Percentiles rank a stretch among this genome's conserved stretches.
Conservation (phyloP, 768 basidiomycete species). For the Gelatoporia subvermispora region DNA sequence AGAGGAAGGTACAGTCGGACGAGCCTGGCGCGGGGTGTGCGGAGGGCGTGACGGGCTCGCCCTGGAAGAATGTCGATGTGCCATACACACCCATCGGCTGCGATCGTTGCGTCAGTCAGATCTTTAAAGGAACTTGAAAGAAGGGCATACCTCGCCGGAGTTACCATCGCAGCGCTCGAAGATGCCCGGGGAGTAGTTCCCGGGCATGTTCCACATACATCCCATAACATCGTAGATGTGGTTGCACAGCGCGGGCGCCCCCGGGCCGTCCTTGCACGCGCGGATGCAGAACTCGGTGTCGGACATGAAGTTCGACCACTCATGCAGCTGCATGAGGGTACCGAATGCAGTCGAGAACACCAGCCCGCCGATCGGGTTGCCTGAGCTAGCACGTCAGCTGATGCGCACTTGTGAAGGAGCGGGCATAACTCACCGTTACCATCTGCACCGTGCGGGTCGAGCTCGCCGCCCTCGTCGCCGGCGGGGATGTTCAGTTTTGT, state of each 20-base stretch:
- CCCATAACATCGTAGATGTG: conserved; percentile 56
- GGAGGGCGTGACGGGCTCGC: conserved; percentile 47
- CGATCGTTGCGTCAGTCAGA: neutral
- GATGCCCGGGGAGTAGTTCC: conserved; percentile 33
- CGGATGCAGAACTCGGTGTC: conserved; percentile 65
- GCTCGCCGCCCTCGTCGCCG: conserved; percentile 57
- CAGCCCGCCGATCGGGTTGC: conserved; percentile 60
- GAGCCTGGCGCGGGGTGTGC: conserved; percentile 55
- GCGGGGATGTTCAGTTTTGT: conserved; percentile 59
- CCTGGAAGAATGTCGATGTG: conserved; percentile 63
- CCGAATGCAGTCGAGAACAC: conserved; percentile 75
- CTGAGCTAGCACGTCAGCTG: conserved; percentile 17
- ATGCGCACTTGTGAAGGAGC: neutral
- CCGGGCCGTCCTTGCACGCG: conserved; percentile 52
- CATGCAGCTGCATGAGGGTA: conserved; percentile 49
- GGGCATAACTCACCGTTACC: conserved; percentile 37
- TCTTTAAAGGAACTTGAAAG: neutral
- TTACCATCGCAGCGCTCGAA: conserved; percentile 48
- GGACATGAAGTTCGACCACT: conserved; percentile 78
- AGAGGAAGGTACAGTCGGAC: conserved; percentile 50
- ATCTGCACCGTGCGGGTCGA: conserved; percentile 67
- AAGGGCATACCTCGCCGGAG: conserved; percentile 36
- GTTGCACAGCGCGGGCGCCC: conserved; percentile 51
- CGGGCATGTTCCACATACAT: conserved; percentile 61
- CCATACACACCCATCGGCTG: conserved; percentile 70